These are phyloP conservation scores for Pyrenophora seminiperda DNA, from an alignment of 2,329 filamentous ascomycete species.

Conservation along the genomic window DNA sequence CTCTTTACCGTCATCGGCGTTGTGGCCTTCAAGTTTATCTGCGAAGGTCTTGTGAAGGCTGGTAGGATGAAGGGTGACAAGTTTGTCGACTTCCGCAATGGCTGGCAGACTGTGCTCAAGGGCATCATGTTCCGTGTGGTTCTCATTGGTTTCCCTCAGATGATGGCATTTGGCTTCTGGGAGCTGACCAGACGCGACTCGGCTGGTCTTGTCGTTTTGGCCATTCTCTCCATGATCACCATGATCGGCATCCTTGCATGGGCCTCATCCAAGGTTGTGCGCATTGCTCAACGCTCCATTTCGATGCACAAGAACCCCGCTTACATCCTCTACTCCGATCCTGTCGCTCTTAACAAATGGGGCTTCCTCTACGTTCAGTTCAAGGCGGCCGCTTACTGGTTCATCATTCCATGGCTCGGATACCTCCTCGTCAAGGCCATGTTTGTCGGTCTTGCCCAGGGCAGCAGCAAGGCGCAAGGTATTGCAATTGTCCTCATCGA, in stretches of 20 bases:
- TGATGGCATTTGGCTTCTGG: conserved; percentile 90
- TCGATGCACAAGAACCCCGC: conserved; percentile 93
- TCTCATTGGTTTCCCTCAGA: conserved; percentile 88
- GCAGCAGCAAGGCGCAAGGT: conserved; percentile 72
- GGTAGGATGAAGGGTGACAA: conserved; percentile 82
- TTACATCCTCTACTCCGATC: conserved; percentile 95
- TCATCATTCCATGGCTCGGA: conserved; percentile 76
- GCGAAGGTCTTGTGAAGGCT: conserved; percentile 74
- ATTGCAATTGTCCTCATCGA: conserved; percentile 84
- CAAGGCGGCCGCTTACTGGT: conserved; percentile 94
- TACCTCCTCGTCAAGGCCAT: conserved; percentile 88
- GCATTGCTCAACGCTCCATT: conserved; percentile 85
- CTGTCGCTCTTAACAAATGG: conserved; percentile 95
- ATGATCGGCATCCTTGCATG: conserved; percentile 78
- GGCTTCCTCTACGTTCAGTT: conserved; percentile 98
- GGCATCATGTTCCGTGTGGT: conserved; percentile 90
- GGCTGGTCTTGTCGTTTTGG: conserved; percentile 81
- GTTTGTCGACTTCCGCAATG: conserved; percentile 91
- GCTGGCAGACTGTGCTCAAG: conserved; percentile 90
- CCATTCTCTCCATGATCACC: conserved; percentile 85
- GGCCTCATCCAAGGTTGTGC: conserved; percentile 88
- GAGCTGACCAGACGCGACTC: conserved; percentile 88
- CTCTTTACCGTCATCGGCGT: conserved; percentile 74
- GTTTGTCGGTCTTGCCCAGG: conserved; percentile 83
- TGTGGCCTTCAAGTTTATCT: conserved; percentile 77